Evolutionary conservation across 164 flowering plant species (phyloP), one percentile per base, ranked within the genome.

Genomic region (Kingdonia uniflora): DNA sequence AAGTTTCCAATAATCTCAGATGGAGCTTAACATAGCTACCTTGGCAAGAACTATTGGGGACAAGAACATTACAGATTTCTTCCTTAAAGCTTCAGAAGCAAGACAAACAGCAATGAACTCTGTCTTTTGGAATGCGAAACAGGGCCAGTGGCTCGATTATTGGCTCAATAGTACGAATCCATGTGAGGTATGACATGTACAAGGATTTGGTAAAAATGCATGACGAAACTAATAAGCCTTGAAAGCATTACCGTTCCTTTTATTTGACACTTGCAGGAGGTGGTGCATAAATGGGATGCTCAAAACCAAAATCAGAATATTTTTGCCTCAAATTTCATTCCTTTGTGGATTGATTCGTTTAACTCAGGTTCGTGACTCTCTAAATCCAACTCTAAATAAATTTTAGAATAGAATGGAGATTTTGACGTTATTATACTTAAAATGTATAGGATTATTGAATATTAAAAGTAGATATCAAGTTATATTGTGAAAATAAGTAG

Each of bases 71-170:
- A 71, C 72, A 22, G 59, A 59, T 16, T 56, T 21, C 13, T 89
- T 84, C 52, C 44, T 52, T 25, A 55, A 75, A 61, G 85, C 81
- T 64, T 77, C 96, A 42, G 52, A 69, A 60, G 73, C 64, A 33
- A 74, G 95, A 65, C 40, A 56, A 25, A 68, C 61, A 26, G 77
- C 97, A 39, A 76, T 94, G 16, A 63, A 73, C 38, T 57, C 78
- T 22, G 59, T 94, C 29, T 76, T 84, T 42, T 88, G 99, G 99
- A 82, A 82, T 65, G 74, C 60, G 22, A 55, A 76, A 65, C 78
- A 26, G 78, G 79, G 79, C n/a, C 95, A 88, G 45, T 92, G 99
- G 97, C 68, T 88, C 52, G 99, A 92, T 71, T 88, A 81, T 71
- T 82, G 97, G 96, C 67, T 85, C 23, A 52, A 11, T 17, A 50